These are phyloP conservation scores for Halocafeteria seosinensis DNA, from an alignment of 108 stramenopile species.

Conservation along the genomic window DNA sequence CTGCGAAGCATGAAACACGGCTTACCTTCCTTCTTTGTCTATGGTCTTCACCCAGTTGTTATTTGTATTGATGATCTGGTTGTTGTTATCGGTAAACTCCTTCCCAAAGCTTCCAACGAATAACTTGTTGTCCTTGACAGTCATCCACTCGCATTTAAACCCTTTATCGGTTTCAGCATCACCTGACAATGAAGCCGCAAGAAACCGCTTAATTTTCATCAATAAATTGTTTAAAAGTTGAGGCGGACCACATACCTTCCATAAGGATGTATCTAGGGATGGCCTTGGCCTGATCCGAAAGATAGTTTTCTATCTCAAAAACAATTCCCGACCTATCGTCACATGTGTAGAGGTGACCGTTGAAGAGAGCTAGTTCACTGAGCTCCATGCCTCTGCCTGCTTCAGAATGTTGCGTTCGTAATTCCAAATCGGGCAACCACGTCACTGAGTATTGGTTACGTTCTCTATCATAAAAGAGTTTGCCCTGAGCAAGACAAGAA, in stretches of 20 bases:
- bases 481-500: no score
- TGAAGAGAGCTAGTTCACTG: constrained; percentile 21
- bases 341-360: constrained; percentile 16
- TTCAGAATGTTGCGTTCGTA: constrained; percentile 26
- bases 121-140: constrained; percentile 26
- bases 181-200: no score
- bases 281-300: constrained; percentile 6
- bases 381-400: constrained; percentile 35
- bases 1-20: not conserved
- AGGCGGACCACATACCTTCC: no score
- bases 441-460: no score
- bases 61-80: constrained; percentile 19
- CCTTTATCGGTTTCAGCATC: constrained; percentile 29
- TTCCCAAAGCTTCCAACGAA: constrained; percentile 32
- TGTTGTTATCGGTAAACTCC: constrained; percentile 22
- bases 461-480: no score
- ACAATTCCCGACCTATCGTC: constrained; percentile 35
- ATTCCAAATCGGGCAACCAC: no score
- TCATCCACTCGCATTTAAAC: constrained; percentile 36
- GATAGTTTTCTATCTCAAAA: constrained; percentile 23
- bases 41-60: constrained; percentile 29
- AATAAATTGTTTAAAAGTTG: no score
- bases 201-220: no score
- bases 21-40: not conserved
- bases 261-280: constrained; percentile 13